A percentile compares a stretch with the other conserved stretches of the same genome.
Evolutionary conservation across 1,284 basidiomycete genomes (phyloP).

Genomic region (Ceratobasidium sp.): DNA sequence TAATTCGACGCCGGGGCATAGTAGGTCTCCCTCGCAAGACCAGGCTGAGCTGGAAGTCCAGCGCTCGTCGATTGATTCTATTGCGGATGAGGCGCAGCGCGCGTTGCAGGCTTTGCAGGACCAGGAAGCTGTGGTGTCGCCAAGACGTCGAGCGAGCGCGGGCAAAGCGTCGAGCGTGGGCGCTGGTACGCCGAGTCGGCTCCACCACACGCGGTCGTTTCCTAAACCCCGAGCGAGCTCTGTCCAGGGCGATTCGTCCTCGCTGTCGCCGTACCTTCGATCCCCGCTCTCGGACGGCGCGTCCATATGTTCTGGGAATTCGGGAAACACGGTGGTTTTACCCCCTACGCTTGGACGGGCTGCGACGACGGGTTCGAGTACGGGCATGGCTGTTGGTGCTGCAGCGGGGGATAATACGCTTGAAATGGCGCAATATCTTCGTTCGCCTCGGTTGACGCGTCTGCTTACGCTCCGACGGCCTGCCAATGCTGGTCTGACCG

Average conservation of each 20-base stretch:
- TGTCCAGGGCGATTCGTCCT: conserved; percentile 16
- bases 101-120: conserved; percentile 21
- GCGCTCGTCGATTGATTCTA: conserved; percentile 85
- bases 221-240: conserved; percentile 9
- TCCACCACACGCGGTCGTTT: conserved; percentile 45
- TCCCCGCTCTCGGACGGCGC: conserved; percentile 38
- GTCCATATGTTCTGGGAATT: conserved; percentile 41
- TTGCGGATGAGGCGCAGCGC: conserved; percentile 81
- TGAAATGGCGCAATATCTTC: conserved; percentile 85
- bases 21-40: conserved; percentile 62
- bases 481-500: conserved; percentile 82
- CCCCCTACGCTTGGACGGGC: conserved; percentile 12
- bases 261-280: conserved; percentile 19
- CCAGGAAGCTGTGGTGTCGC: background rate
- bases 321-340: conserved; percentile 35
- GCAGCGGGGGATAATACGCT: conserved; percentile 43
- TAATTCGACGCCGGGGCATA: conserved; percentile 65
- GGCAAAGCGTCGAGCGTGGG: conserved; percentile 21
- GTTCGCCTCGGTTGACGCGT: conserved; percentile 86
- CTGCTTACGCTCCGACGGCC: conserved; percentile 82
- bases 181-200: conserved; percentile 53
- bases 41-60: conserved; percentile 62
- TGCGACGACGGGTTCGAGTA: background rate
- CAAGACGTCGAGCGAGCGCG: conserved; percentile 18
- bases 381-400: background rate